phyloP scores from a whole-genome alignment of 2,329 filamentous ascomycete genomes.

The Periconia macrospinosa region DNA sequence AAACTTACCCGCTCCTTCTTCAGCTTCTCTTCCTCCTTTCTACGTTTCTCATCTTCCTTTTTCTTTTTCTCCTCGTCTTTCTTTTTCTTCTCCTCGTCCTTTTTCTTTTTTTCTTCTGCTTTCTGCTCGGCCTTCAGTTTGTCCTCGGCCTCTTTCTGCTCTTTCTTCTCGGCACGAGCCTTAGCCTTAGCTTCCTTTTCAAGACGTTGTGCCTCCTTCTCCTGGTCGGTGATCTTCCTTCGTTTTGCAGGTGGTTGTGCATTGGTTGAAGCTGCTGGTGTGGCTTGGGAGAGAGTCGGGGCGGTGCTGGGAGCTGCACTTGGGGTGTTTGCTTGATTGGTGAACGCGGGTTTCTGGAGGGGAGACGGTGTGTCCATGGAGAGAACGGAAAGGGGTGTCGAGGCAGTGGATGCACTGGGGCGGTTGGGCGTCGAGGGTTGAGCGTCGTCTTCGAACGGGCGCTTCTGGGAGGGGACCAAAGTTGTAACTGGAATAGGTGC shows the following conservation, averaged over 20 bases:
- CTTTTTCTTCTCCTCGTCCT: conserved; percentile 52
- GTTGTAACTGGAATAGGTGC: conserved; percentile 20
- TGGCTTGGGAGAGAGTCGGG: conserved; percentile 5
- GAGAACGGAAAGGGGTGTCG: conserved; percentile 34
- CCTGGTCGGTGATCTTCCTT: conserved; percentile 46
- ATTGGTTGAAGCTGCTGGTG: conserved; percentile 15
- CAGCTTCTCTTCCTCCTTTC: conserved; percentile 35
- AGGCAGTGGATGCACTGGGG: conserved; percentile 26
- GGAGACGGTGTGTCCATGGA: conserved; percentile 38
- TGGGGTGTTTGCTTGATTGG: conserved; percentile 17
- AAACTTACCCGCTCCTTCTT: conserved; percentile 45
- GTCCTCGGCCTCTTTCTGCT: conserved; percentile 35
- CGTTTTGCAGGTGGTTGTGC: conserved; percentile 46
- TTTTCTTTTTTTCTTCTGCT: conserved; percentile 45
- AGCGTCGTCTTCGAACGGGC: conserved; percentile 31
- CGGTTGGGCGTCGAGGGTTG: conserved; percentile 32
- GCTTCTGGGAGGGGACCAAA: conserved; percentile 32
- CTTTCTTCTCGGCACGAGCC: conserved; percentile 35
- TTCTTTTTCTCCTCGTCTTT: conserved; percentile 43
- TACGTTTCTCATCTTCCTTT: conserved; percentile 36
- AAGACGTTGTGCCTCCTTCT: conserved; percentile 44
- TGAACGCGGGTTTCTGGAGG: conserved; percentile 10
- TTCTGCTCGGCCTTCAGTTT: conserved; percentile 41
- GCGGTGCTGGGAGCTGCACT: conserved; percentile 7
- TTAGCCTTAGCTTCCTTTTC: conserved; percentile 45